These are phyloP conservation scores for Periglandula ipomoeae DNA, from an alignment of 2,329 filamentous ascomycete species.

Conservation along the genomic window DNA sequence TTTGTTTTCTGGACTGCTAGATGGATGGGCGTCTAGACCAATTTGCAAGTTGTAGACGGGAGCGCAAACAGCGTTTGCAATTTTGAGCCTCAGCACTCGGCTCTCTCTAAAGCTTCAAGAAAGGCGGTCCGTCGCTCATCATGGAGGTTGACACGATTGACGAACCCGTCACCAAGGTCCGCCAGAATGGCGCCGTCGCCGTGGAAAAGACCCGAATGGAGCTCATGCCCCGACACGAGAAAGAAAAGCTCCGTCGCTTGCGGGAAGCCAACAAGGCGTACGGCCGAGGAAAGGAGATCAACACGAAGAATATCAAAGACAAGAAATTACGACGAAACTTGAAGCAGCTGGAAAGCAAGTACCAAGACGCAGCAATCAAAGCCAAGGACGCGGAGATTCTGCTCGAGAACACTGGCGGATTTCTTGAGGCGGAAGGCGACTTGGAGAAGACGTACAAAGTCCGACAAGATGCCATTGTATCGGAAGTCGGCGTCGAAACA, in stretches of 20 bases:
- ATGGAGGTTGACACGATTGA: conserved; percentile 31
- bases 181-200: conserved; percentile 44
- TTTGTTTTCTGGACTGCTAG: conserved; percentile 17
- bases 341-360: conserved; percentile 69
- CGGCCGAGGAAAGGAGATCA: conserved; percentile 71
- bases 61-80: background rate
- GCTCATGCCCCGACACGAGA: conserved; percentile 41
- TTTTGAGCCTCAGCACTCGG: background rate
- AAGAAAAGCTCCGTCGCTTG: conserved; percentile 40
- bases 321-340: conserved; percentile 83
- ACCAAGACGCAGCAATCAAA: conserved; percentile 68
- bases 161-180: conserved; percentile 25
- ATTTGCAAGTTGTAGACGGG: background rate
- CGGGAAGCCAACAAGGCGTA: conserved; percentile 66
- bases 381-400: conserved; percentile 95
- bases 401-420: conserved; percentile 76
- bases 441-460: conserved; percentile 90
- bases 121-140: conserved; percentile 12
- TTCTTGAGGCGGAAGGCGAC: conserved; percentile 79
- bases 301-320: conserved; percentile 67
- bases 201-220: conserved; percentile 41
- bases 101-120: background rate
- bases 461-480: conserved; percentile 74
- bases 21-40: background rate
- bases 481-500: conserved; percentile 67